These are phyloP conservation scores for Rutstroemia sp. DNA, from an alignment of 2,329 filamentous ascomycete species.

Conservation along the genomic window DNA sequence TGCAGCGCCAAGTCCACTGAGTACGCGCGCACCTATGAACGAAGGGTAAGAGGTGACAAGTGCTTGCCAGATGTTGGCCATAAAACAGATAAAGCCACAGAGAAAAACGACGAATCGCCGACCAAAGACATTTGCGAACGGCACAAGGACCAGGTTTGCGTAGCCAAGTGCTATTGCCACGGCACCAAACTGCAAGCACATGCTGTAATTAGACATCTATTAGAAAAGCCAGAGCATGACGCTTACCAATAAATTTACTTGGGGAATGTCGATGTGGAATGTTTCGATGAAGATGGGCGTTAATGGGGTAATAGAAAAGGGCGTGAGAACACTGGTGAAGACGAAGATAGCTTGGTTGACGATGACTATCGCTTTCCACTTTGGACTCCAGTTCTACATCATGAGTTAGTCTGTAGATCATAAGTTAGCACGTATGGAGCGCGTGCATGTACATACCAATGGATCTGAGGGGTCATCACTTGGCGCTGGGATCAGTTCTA, in stretches of 20 bases:
- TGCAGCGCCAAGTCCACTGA: constrained; percentile 9
- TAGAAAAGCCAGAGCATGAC: neutral
- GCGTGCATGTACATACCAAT: neutral
- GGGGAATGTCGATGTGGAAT: constrained; percentile 29
- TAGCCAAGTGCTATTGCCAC: neutral
- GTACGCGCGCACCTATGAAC: constrained; percentile 8
- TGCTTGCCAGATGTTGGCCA: constrained; percentile 6
- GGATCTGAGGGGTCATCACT: constrained; percentile 11
- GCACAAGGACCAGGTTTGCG: neutral
- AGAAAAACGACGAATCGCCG: neutral
- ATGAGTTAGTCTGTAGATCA: constrained; percentile 31
- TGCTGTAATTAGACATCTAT: constrained; percentile 2
- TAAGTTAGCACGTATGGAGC: neutral
- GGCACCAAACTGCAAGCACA: neutral
- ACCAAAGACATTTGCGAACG: neutral
- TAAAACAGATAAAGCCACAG: neutral
- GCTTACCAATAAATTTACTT: constrained; percentile 29
- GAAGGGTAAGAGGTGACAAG: constrained; percentile 4
- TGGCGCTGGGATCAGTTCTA: constrained; percentile 13
- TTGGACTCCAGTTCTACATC: constrained; percentile 3
- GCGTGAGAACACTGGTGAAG: constrained; percentile 22
- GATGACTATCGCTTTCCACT: neutral
- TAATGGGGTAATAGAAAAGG: constrained; percentile 31
- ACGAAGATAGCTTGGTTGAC: constrained; percentile 13
- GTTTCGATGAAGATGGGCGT: constrained; percentile 31